Base-by-base conservation (phyloP, 2,329 filamentous ascomycete genomes). In the Aureobasidium sp. region DNA sequence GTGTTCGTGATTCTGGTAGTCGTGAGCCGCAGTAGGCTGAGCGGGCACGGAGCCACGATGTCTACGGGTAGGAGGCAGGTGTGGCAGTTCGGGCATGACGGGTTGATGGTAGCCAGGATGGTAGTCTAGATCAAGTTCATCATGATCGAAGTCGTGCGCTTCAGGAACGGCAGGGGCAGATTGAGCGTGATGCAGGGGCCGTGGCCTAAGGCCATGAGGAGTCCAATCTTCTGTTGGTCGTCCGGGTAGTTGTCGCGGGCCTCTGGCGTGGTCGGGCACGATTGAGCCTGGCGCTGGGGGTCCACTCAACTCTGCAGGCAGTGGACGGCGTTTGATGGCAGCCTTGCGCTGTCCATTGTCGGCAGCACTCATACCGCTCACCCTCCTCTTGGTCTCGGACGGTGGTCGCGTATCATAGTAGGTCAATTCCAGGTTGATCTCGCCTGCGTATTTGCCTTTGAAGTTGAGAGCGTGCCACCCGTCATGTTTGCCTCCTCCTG, bases 391-490 rank as follows among this genome's bases (percentile, higher is more conserved):
- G 36, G 88, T 91, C 64, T 95, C 90, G 14, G 83, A 82, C 75
- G 94, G 94, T 22, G 91, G 89, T 29, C 93, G 84, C 62, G 83
- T 87, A 74, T 99, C 94, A 79, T 97, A 99, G 77, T 89, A 99
- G 45, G 94, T 99, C 76, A 97, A 87, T 76, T 99, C 94, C 66
- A 99, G 87, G 67, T 93, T 84, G 66, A 99, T 87, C 74, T 97
- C 93, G 61, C 94, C 94, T 7, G 94, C 93, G 70, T 97, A 99
- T 80, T 96, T 96, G 66, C 92, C 91, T 71, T 87, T 91, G 80
- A 86, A 97, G 66, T 84, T 88, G 67, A 99, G 79, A 63, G 81
- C 86, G 73, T 97, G 92, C 94, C 94, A 99, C 61, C 90, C 80
- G 75, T 99, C 94, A 71, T 84, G 91, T 76, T 97, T 91, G n/a